Evolutionary conservation across 2,329 filamentous ascomycete species (phyloP).

Genomic region (Hortaea sp.): DNA sequence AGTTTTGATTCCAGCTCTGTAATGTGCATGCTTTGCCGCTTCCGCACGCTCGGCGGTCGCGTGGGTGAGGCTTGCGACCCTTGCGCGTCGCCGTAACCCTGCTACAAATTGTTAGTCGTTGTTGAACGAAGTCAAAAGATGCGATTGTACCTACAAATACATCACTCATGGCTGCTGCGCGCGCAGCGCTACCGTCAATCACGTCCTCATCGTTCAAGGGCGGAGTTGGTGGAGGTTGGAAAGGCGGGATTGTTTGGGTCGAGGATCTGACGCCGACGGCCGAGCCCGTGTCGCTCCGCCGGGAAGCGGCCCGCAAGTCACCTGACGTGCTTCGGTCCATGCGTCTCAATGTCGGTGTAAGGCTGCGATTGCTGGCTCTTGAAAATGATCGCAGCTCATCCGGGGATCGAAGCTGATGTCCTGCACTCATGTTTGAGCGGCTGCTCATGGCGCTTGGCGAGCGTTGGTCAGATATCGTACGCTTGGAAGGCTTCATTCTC

Average conservation of each 20-base stretch:
- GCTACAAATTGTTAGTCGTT: constrained; percentile 44
- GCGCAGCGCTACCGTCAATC: constrained; percentile 78
- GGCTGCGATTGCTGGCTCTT: constrained; percentile 44
- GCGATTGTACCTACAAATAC: constrained; percentile 66
- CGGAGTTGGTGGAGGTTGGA: constrained; percentile 35
- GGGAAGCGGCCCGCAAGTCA: constrained; percentile 60
- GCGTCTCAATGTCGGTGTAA: constrained; percentile 62
- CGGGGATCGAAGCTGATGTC: constrained; percentile 29
- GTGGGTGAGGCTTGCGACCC: constrained; percentile 83
- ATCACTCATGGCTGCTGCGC: constrained; percentile 79
- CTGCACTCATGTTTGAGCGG: constrained; percentile 31
- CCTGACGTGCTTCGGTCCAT: constrained; percentile 59
- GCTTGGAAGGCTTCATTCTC: constrained; percentile 7
- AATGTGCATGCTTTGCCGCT: constrained; percentile 95
- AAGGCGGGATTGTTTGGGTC: constrained; percentile 26
- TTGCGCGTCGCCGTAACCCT: constrained; percentile 86
- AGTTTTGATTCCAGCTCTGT: constrained; percentile 75
- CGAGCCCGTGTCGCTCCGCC: constrained; percentile 41
- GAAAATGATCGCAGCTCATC: constrained; percentile 52
- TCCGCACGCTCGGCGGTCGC: constrained; percentile 88
- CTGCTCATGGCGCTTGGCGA: constrained; percentile 37
- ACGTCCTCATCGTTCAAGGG: constrained; percentile 60
- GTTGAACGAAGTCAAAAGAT: not conserved
- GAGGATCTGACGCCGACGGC: constrained; percentile 26
- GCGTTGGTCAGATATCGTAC: constrained; percentile 21